Conservation (phyloP, 768 basidiomycete genomes). For the Tricholoma flavovirens region DNA sequence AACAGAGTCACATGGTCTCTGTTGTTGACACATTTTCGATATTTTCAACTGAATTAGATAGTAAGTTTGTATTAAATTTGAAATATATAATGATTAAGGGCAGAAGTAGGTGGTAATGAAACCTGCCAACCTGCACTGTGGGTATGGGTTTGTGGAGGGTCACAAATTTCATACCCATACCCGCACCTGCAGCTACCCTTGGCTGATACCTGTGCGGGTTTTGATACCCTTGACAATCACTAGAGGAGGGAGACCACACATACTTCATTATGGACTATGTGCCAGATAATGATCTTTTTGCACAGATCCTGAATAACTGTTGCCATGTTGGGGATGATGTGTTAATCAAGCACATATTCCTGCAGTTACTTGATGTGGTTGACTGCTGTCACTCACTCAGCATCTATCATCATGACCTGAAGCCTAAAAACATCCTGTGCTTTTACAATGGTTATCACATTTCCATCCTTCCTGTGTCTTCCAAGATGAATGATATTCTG, state of each 20-base stretch:
- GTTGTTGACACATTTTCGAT: too few relatives aligned
- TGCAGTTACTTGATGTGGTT: slow-evolving; percentile 91
- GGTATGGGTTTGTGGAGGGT: too few relatives aligned
- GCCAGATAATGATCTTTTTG: slow-evolving; percentile 85
- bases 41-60: too few relatives aligned
- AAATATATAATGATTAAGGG: too few relatives aligned
- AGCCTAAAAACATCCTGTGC: slow-evolving; percentile 94
- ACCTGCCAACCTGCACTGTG: too few relatives aligned
- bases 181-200: too few relatives aligned
- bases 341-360: slow-evolving; percentile 84
- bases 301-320: slow-evolving; percentile 74
- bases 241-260: slow-evolving; percentile 70
- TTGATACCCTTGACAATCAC: too few relatives aligned
- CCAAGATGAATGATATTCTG: slow-evolving; percentile 66
- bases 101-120: too few relatives aligned
- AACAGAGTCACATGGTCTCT: too few relatives aligned
- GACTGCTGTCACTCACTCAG: slow-evolving; percentile 88
- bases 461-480: slow-evolving; percentile 76
- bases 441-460: slow-evolving; percentile 71
- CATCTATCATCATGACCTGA: slow-evolving; percentile 95
- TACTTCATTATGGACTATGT: slow-evolving; percentile 95
- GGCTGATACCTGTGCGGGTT: too few relatives aligned
- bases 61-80: too few relatives aligned
- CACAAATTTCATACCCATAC: too few relatives aligned
- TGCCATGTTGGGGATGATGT: slow-evolving; percentile 80